Evolutionary conservation across 257 asterid species (phyloP).

Genomic region (Scutellaria minor): DNA sequence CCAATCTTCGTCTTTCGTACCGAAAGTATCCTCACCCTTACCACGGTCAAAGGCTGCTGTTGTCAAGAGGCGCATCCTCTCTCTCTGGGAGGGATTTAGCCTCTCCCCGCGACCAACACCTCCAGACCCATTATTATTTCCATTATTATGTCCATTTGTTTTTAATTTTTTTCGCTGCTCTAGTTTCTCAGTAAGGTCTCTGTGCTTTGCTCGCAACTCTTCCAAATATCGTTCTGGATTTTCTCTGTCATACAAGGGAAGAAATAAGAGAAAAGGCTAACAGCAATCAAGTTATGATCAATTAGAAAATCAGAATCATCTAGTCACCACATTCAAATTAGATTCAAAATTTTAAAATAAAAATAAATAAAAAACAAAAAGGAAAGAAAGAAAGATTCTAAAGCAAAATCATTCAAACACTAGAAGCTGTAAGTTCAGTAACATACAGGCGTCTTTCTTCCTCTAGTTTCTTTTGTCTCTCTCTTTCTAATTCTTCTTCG

Average conservation of each 20-base stretch:
- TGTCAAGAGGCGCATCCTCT: conserved; percentile 98
- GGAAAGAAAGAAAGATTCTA: neutral
- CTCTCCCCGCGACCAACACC: conserved; percentile 99
- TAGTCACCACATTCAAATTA: neutral
- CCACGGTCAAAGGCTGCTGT: conserved; percentile 99
- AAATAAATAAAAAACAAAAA: no score
- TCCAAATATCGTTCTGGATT: conserved; percentile 90
- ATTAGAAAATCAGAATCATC: conserved; percentile 14
- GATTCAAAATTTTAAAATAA: neutral
- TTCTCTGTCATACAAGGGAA: conserved; percentile 53
- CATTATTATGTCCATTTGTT: conserved; percentile 72
- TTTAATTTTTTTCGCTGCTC: conserved; percentile 86
- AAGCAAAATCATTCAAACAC: conserved; percentile 6
- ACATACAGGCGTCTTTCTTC: conserved; percentile 93
- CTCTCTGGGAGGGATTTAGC: conserved; percentile 84
- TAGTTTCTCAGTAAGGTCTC: conserved; percentile 75
- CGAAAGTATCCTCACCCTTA: conserved; percentile 98
- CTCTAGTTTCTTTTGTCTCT: conserved; percentile 82
- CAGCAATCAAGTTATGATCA: conserved; percentile 2
- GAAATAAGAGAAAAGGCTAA: conserved; percentile 11
- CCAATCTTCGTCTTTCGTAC: conserved; percentile 95
- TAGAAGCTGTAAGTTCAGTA: conserved; percentile 27
- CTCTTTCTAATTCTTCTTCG: conserved; percentile 89
- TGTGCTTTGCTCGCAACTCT: conserved; percentile 79
- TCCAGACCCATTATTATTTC: conserved; percentile 77